These are phyloP conservation scores for Mycena amicta DNA, from an alignment of 768 basidiomycete genomes.

Conservation along the genomic window DNA sequence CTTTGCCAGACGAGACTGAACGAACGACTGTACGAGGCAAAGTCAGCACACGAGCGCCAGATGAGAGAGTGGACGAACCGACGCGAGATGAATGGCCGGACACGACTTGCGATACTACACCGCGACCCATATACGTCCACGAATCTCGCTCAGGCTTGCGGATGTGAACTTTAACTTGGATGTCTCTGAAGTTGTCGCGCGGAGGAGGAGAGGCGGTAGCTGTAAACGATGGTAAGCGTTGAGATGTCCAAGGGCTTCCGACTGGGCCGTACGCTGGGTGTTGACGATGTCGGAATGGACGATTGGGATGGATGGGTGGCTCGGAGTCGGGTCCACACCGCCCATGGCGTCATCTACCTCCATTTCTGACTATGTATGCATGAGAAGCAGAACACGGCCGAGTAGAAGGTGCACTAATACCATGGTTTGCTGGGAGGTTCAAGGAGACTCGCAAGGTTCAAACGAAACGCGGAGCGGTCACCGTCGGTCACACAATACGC, in stretches of 20 bases:
- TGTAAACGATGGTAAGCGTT: conserved; percentile 4
- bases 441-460: no score
- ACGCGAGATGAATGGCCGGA: conserved; percentile 78
- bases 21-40: conserved; percentile 54
- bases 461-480: no score
- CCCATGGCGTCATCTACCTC: conserved; percentile 43
- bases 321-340: conserved; percentile 21
- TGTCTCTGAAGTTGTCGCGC: conserved; percentile 70
- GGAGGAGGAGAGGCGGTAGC: conserved; percentile 28
- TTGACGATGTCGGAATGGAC: conserved; percentile 23
- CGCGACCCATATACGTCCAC: conserved; percentile 83
- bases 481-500: no score
- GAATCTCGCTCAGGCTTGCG: conserved; percentile 77
- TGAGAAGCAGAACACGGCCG: neutral
- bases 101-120: conserved; percentile 73
- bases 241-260: no score
- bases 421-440: conserved; percentile 6
- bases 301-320: conserved; percentile 15
- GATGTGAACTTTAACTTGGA: conserved; percentile 85
- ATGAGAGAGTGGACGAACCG: conserved; percentile 49
- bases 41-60: conserved; percentile 11
- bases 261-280: conserved; percentile 21
- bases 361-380: conserved; percentile 30
- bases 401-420: neutral
- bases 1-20: conserved; percentile 64